Evolutionary conservation across 73 alveolate genomes (phyloP), one percentile per base, ranked within the genome.

Genomic region (Paramecium octaurelia): DNA sequence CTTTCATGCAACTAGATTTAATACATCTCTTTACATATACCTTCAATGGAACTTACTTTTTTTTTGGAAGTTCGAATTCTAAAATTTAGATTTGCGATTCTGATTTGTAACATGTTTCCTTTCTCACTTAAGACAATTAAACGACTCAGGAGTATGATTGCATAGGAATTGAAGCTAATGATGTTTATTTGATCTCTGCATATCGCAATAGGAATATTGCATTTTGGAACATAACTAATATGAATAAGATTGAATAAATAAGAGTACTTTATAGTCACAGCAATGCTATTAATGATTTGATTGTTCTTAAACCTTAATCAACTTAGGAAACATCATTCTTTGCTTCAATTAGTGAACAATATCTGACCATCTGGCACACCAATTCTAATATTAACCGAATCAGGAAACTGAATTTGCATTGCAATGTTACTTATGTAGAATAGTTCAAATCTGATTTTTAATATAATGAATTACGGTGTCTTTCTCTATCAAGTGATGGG

Each of bases 1-100:
- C 98, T 77, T 98, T 99, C 98, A 95, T 98, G 95, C 94, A 97
- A 92, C 89, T 98, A 75, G 95, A 98, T 93, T 95, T 96, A n/a
- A 84, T 94, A 20, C 92, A 93, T 64, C 99, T 97, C 3, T 93
- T 92, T 44, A 87, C 95, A n/a, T 85, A 95, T 73, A 58, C 94
- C 23, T 75, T 95, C 20, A 92, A 94, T 71, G 93, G 94, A 36
- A 93, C 93, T 42, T 91, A 92, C 77, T 90, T 97, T 11, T 77
- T 95, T 35, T 98, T 99, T 85, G 98, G 98, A 23, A 97, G 99
- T 88, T 91, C 99, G 1, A 99, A 97, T 85, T 98, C 99, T 14
- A 92, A 95, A 18, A 93, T 95, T 31, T 93, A 99, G 77, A 93
- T 96, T 31, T 98, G 97, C 80, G 94, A 95, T 36, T 83, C 98